These are phyloP conservation scores for Oryza longistaminata DNA, from an alignment of 176 grass and related monocot genomes.

Conservation along the genomic window DNA sequence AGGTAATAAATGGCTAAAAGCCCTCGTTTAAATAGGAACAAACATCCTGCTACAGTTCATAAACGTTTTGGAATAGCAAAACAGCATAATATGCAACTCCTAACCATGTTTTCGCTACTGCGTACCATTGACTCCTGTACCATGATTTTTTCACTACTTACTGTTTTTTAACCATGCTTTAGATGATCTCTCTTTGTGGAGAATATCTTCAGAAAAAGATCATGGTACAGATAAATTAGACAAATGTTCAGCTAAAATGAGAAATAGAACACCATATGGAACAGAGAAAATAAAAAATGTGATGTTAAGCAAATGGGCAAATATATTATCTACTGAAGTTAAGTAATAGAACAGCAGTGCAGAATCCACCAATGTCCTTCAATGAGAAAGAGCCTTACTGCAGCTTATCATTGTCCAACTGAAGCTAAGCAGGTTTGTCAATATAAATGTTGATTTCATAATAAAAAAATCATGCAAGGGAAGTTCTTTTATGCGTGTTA, in stretches of 20 bases:
- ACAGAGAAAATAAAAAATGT: neutral
- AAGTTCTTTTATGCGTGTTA: slow-evolving; percentile 3
- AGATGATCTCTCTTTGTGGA: slow-evolving; percentile 84
- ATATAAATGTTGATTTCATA: slow-evolving; percentile 3
- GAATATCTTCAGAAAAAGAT: slow-evolving; percentile 74
- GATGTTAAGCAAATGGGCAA: neutral
- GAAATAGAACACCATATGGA: neutral
- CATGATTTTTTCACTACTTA: slow-evolving; percentile 17
- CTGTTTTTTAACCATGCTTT: too few relatives aligned
- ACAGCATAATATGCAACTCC: neutral
- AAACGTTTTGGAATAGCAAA: neutral
- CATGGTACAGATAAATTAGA: slow-evolving; percentile 43
- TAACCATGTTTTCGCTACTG: neutral
- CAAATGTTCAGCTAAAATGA: slow-evolving; percentile 22
- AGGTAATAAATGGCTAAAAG: slow-evolving; percentile 26
- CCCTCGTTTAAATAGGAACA: neutral
- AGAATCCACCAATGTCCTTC: neutral
- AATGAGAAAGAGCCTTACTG: neutral
- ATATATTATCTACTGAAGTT: neutral
- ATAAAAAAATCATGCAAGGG: neutral
- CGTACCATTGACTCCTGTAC: neutral
- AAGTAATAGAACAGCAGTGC: neutral
- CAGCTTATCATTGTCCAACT: neutral
- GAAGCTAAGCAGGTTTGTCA: neutral
- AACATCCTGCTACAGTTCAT: neutral